phyloP scores from a whole-genome alignment of 2,329 filamentous ascomycete species.

The Lecanicillium sp. region DNA sequence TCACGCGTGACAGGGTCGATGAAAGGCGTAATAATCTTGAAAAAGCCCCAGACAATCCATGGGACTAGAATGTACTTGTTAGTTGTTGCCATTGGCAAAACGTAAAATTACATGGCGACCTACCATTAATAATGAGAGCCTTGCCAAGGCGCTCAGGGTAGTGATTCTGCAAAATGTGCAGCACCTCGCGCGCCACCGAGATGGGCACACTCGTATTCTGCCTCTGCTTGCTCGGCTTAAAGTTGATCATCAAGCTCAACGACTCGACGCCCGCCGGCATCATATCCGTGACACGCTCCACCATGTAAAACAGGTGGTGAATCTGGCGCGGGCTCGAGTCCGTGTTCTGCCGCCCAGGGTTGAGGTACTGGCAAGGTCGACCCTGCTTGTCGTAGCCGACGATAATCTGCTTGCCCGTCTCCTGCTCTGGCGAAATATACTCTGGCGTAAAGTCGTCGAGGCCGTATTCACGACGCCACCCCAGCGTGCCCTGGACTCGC shows the following conservation, averaged over 20 bases:
- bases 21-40: slow-evolving; percentile 92
- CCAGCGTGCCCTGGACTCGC: slow-evolving; percentile 72
- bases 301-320: slow-evolving; percentile 91
- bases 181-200: slow-evolving; percentile 70
- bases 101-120: no score
- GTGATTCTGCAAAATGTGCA: slow-evolving; percentile 88
- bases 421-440: slow-evolving; percentile 87
- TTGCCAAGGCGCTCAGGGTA: slow-evolving; percentile 89
- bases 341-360: slow-evolving; percentile 88
- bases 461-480: slow-evolving; percentile 88
- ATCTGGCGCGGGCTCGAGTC: slow-evolving; percentile 78
- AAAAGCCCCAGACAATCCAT: slow-evolving; percentile 87
- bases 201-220: slow-evolving; percentile 68
- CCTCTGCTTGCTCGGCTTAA: slow-evolving; percentile 69
- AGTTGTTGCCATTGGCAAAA: no score
- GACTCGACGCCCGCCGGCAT: slow-evolving; percentile 85
- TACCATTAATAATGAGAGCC: slow-evolving; percentile 83
- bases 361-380: slow-evolving; percentile 85
- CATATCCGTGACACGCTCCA: slow-evolving; percentile 81
- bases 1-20: slow-evolving; percentile 90
- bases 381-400: slow-evolving; percentile 79
- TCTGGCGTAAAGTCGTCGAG: slow-evolving; percentile 72
- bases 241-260: slow-evolving; percentile 82
- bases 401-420: slow-evolving; percentile 91
- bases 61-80: slow-evolving; percentile 51